phyloP scores from a whole-genome alignment of 1,284 basidiomycete genomes.

The Rhodotorula sp. region DNA sequence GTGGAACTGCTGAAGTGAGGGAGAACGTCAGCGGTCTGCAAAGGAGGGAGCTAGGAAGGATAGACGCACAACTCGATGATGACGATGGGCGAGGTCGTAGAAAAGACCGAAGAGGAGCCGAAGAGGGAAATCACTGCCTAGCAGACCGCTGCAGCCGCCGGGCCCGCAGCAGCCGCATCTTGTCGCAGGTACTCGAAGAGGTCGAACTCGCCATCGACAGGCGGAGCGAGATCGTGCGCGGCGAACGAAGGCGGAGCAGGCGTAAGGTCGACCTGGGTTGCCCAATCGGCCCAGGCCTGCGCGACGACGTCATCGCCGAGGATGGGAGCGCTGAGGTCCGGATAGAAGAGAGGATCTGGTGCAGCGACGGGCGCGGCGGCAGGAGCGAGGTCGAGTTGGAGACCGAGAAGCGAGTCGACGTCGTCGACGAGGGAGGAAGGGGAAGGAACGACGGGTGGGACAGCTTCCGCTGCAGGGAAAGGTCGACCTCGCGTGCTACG shows the following conservation, averaged over 20 bases:
- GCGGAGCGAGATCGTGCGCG: background rate
- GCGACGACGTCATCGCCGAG: conserved; percentile 8
- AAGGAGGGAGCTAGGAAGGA: background rate
- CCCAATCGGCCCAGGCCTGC: conserved; percentile 34
- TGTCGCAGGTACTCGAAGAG: conserved; percentile 32
- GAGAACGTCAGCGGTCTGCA: background rate
- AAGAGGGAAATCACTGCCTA: background rate
- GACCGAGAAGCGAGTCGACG: background rate
- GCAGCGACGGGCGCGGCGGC: conserved; percentile 21
- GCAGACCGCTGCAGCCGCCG: conserved; percentile 15
- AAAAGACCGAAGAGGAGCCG: no score
- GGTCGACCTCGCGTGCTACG: conserved; percentile 40
- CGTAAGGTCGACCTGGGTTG: background rate
- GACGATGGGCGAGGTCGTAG: background rate
- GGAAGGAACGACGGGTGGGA: conserved; percentile 16
- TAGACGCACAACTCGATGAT: background rate
- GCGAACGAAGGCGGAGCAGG: background rate
- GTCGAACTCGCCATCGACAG: conserved; percentile 11
- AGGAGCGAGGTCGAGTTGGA: background rate
- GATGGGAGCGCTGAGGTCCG: conserved; percentile 8
- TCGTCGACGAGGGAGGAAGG: background rate
- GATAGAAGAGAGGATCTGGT: conserved; percentile 36
- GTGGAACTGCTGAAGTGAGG: background rate
- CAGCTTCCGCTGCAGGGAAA: conserved; percentile 41
- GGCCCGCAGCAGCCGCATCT: conserved; percentile 1